Base-by-base conservation (phyloP, 2,329 filamentous ascomycete species). In the Coniella vitis region DNA sequence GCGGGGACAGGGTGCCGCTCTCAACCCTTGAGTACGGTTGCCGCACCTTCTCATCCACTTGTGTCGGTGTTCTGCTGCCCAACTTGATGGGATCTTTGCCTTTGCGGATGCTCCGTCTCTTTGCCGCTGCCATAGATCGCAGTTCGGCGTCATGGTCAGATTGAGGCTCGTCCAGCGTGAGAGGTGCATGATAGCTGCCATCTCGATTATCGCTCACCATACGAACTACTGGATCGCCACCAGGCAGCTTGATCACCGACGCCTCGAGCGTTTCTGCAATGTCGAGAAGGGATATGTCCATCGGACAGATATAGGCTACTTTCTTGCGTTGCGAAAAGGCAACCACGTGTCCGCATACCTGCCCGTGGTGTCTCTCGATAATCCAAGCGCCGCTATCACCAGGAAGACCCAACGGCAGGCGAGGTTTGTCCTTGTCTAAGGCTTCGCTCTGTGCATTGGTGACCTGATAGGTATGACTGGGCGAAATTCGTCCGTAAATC, bases 371-470 rank as follows among this genome's bases (percentile, higher is more conserved):
- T 49, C 87, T 84, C 57, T 91, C 87, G 14, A 96, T 82, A 4
- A 97, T 81, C 91, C 91, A 97, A 0, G 91, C 91, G 4, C 91
- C 91, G 7, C 86, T 91, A 63, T 97, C 91, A 16, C 91, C 91
- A 2, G 90, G 90, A 12, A 93, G 81, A 2, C 81, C 81, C 21
- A 84, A 71, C 0, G 75, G 69, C 0, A 65, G 57, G 0, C 51
- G 34, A 19, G 58, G 54, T 10, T 44, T 56, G 38, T 56, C 55
- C 4, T 56, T 44, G 9, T 52, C 55, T 29, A 8, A 32, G 9
- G 38, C 38, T 22, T 53, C 51, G 4, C 51, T 45, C 43, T 61
- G 54, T 4, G 61, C 61, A 36, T 75, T 75, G 7, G 72, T 71
- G 16, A 84, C 69, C 56, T 83, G 78, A 58, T 80, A 84, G 4